Base-by-base conservation (phyloP, 169 alveolate genomes). In the Haemoproteus tartakovskyi region DNA sequence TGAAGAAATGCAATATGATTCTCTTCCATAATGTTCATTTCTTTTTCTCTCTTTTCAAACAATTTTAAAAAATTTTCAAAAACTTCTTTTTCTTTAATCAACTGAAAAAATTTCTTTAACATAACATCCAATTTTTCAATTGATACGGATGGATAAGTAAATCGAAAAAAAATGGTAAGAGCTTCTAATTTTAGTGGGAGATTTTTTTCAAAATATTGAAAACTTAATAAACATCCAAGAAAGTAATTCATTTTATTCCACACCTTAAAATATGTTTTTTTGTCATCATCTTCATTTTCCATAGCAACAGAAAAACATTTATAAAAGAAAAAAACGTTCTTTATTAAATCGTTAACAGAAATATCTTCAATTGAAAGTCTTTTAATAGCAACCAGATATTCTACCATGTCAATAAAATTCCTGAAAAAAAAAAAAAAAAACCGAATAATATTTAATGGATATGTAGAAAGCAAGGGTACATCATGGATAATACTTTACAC, bases 191-290 rank as follows among this genome's bases (percentile, higher is more conserved):
- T 63, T 4, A 51, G 37, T 62, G 50, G 40, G 1, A 60, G 26
- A 67, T 46, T 62, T 47, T 81, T 83, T 57, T 57, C 89, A 33
- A 52, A 67, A 19, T 67, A 67, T 26, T 56, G 74, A 18, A 54
- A 52, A 46, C 43, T 67, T 52, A 67, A 52, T 56, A 67, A 9
- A 46, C 38, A 52, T 16, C 51, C 14, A 57, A 67, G 64, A 41
- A 67, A 67, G 26, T 41, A 45, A 27, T 60, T 27, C 43, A 67
- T 45, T 67, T 70, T 52, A 19, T 24, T 19, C 82, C 82, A 67
- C 18, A 54, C 30, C 33, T 27, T 57, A 30, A 36, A 43, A 47
- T 67, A 67, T 2, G 54, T 12, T 24, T 52, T 22, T 27, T 11
- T 16, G 3, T 18, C 16, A 21, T 47, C 41, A 5, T 54, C 30